phyloP scores from a whole-genome alignment of 139 green algal species.

The Micromonas pusilla region DNA sequence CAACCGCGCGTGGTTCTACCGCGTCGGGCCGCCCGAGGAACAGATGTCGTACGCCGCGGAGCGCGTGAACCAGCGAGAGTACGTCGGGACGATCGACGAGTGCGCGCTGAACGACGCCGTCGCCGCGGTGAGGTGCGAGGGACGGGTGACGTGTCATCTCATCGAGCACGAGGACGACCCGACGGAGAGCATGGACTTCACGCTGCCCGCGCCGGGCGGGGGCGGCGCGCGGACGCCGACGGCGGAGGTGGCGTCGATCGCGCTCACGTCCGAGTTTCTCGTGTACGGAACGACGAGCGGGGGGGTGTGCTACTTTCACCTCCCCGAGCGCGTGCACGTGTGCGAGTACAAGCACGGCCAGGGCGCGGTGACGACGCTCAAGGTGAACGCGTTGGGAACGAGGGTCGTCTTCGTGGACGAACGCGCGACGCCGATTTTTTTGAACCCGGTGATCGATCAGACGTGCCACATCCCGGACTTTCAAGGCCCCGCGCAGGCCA shows the following conservation, averaged over 20 bases:
- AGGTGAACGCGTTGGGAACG: constrained; percentile 48
- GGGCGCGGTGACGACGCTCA: constrained; percentile 46
- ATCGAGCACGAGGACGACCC: constrained; percentile 34
- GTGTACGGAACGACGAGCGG: constrained; percentile 48
- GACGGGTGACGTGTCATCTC: constrained; percentile 52
- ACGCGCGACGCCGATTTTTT: constrained; percentile 42
- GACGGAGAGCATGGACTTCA: constrained; percentile 23
- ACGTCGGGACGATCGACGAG: constrained; percentile 49
- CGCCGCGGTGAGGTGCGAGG: constrained; percentile 53
- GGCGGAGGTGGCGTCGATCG: constrained; percentile 46
- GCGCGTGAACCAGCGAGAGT: constrained; percentile 49
- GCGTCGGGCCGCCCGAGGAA: constrained; percentile 18
- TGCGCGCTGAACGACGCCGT: constrained; percentile 49
- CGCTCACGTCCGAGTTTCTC: constrained; percentile 55
- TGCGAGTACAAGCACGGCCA: constrained; percentile 59
- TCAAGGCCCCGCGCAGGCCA: constrained; percentile 27
- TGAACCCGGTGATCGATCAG: constrained; percentile 61
- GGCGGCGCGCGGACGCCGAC: too few relatives aligned
- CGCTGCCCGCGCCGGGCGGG: too few relatives aligned
- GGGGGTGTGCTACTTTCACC: constrained; percentile 52
- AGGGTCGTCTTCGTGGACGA: constrained; percentile 59
- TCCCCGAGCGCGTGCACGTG: constrained; percentile 30
- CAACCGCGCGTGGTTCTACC: constrained; percentile 69
- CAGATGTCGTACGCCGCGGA: constrained; percentile 14
- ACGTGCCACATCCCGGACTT: constrained; percentile 41